Conservation (phyloP, 2,329 filamentous ascomycete species). For the Botrytis tulipae region DNA sequence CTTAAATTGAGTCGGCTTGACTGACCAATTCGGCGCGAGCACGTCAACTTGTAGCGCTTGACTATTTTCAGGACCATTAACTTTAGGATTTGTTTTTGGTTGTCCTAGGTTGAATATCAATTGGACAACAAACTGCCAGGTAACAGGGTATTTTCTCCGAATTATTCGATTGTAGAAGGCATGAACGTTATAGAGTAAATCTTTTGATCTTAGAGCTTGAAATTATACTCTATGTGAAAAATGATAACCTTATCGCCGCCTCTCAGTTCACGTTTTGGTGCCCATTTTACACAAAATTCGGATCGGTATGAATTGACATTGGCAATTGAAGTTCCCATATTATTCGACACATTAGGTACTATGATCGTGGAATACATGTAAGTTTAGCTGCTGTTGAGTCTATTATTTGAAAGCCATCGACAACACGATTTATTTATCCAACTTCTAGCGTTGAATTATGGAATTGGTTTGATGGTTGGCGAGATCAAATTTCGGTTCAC, state of each 20-base stretch:
- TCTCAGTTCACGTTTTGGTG: neutral
- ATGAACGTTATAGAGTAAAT: neutral
- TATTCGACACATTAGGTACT: neutral
- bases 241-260: neutral
- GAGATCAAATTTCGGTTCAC: neutral
- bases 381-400: neutral
- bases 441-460: neutral
- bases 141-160: no score
- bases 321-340: neutral
- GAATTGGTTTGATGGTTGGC: neutral
- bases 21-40: neutral
- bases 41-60: neutral
- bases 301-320: neutral
- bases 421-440: neutral
- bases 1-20: neutral
- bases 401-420: neutral
- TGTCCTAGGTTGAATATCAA: neutral
- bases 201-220: neutral
- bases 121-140: neutral
- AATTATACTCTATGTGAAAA: neutral
- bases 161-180: no score
- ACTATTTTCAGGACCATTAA: neutral
- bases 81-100: neutral
- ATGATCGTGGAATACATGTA: neutral
- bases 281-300: neutral